phyloP scores from a whole-genome alignment of 495 filamentous ascomycete genomes.

The Corynascus novoguineensis region DNA sequence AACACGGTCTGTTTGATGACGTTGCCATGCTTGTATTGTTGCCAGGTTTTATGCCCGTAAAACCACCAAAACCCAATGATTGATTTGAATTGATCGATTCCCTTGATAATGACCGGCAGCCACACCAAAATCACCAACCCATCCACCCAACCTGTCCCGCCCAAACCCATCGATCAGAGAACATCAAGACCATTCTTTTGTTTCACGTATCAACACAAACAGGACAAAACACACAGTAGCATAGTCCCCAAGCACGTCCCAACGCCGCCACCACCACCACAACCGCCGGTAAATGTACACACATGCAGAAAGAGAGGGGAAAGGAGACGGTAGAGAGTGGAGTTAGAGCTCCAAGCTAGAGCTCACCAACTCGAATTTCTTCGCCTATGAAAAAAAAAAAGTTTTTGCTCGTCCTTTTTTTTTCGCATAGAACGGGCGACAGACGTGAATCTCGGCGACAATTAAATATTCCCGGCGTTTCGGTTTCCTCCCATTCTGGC shows the following conservation, averaged over 20 bases:
- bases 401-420: neutral
- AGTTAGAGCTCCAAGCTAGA: neutral
- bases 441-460: neutral
- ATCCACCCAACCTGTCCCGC: neutral
- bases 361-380: constrained; percentile 4
- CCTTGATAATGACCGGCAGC: too few species aligned
- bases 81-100: too few species aligned
- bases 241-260: neutral
- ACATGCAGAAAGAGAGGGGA: constrained; percentile 5
- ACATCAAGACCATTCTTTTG: neutral
- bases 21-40: too few species aligned
- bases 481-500: neutral
- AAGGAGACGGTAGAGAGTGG: neutral
- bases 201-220: neutral
- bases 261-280: neutral
- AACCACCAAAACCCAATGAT: too few species aligned
- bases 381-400: constrained; percentile 9
- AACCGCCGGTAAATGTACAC: neutral
- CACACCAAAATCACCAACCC: neutral
- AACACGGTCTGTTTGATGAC: neutral
- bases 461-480: neutral
- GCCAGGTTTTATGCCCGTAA: neutral
- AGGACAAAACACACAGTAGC: neutral
- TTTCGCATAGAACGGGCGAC: neutral
- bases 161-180: neutral